Base-by-base conservation (phyloP, 305 asterid genomes). In the Fraxinus sp. region DNA sequence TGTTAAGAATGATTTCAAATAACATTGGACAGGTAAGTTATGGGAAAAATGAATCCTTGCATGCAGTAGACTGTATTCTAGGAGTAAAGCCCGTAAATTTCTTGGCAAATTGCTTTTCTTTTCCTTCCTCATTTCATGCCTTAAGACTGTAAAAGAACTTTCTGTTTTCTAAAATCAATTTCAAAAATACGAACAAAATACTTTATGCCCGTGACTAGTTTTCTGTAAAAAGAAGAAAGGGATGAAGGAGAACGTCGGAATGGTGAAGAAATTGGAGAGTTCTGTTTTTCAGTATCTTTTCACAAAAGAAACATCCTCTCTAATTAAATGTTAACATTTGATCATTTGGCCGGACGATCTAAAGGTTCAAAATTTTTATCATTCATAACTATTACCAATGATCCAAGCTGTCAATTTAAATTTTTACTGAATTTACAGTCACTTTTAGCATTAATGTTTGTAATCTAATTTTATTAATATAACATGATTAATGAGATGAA, bases 1-100 rank as follows among this genome's bases (percentile, higher is more conserved):
- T 95, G 80, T 83, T 95, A 89, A 89, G 98, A 90, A 92, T 95
- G 98, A 95, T 95, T 80, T 95, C 98, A 82, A 95, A 95, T 85
- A 93, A 95, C 81, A 90, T 92, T 73, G 98, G 97, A 83, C 98
- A 95, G 95, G 98, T 95, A 43, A 88, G 91, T 79, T 59, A 35
- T 62, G 41, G 6, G 5, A 64, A 82, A 78, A 55, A 30, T 49
- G 30, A 49, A 57, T 35, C 74, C 74, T 28, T 24, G 36, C 37
- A 66, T 66, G 74, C 73, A 24, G 5, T 70, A 68, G 9, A 6
- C 8, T 68, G 39, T 28, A 68, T 68, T 70, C 76, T 32, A 11
- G 41, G 18, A 70, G 43, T 32, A 24, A 70, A 28, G 43, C n/a
- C 39, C 24, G 2, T 28, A 30, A 30, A 5, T 70, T 28, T 70